Conservation (phyloP, 2,329 filamentous ascomycete species). For the Exophiala calicioides region DNA sequence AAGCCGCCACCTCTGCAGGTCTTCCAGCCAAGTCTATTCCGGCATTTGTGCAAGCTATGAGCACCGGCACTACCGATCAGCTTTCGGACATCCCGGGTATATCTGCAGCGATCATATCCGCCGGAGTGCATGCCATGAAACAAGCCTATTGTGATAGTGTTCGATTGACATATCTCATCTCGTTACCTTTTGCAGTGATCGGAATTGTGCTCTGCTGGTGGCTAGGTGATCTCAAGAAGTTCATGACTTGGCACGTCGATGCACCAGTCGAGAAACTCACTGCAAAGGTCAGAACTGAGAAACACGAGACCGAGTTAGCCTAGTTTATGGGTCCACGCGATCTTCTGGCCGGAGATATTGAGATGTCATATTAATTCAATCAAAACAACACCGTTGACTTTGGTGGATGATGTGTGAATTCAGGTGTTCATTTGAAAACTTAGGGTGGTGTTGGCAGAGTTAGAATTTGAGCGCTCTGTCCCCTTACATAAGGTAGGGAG, state of each 20-base stretch:
- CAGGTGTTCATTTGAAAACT: too few species aligned
- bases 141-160: constrained; percentile 17
- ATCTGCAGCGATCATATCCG: constrained; percentile 2
- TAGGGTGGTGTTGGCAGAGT: too few species aligned
- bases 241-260: constrained; percentile 19
- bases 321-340: too few species aligned
- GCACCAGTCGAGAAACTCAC: constrained; percentile 17
- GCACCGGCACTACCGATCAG: constrained; percentile 12
- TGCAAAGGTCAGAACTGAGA: constrained; percentile 16
- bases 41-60: constrained; percentile 7
- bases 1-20: constrained; percentile 12
- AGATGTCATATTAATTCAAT: too few species aligned
- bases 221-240: constrained; percentile 10
- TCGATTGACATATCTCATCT: constrained; percentile 13
- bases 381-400: too few species aligned
- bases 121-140: constrained; percentile 5
- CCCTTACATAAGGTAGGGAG: too few species aligned
- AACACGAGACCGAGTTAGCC: too few species aligned
- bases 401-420: too few species aligned
- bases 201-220: constrained; percentile 9
- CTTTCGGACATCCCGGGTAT: constrained; percentile 3
- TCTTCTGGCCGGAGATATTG: too few species aligned
- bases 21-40: constrained; percentile 5
- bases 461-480: too few species aligned
- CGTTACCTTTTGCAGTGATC: constrained; percentile 11